Evolutionary conservation across 306 rosid genomes (phyloP).

Genomic region (Vicia villosa): DNA sequence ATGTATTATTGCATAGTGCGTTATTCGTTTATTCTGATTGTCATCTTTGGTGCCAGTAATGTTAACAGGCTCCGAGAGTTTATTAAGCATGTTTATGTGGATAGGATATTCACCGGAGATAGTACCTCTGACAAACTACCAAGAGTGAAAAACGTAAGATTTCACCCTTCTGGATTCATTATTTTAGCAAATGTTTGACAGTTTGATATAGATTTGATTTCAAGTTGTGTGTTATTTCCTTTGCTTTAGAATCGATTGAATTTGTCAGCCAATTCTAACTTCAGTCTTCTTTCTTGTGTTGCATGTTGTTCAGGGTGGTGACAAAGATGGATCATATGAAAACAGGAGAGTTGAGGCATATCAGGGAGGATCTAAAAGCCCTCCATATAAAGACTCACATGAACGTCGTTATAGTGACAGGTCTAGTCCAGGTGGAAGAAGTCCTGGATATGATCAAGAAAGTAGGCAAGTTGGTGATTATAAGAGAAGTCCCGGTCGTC

Average conservation of each 20-base stretch:
- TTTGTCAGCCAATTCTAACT: constrained; percentile 23
- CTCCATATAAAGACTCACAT: constrained; percentile 66
- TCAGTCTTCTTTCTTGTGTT: constrained; percentile 26
- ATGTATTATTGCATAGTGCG: constrained; percentile 18
- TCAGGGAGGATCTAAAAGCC: constrained; percentile 86
- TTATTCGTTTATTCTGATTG: constrained; percentile 46
- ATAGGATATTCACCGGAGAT: constrained; percentile 80
- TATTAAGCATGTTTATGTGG: constrained; percentile 93
- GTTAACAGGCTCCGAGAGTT: constrained; percentile 88
- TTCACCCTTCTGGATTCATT: constrained; percentile 7
- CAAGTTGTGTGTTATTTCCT: constrained; percentile 10
- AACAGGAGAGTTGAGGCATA: constrained; percentile 59
- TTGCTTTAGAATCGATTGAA: constrained; percentile 28
- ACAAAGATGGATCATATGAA: constrained; percentile 71
- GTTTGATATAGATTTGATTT: neutral
- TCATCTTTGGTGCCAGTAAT: constrained; percentile 64
- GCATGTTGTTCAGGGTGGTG: constrained; percentile 73
- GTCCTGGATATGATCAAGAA: constrained; percentile 89
- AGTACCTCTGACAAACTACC: constrained; percentile 72
- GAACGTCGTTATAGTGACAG: constrained; percentile 72
- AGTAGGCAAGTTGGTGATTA: constrained; percentile 66
- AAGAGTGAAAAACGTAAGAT: constrained; percentile 57
- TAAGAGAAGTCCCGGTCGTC: constrained; percentile 72
- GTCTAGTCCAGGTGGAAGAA: constrained; percentile 91
- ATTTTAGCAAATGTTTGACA: constrained; percentile 10